A percentile compares a stretch with the other conserved stretches of the same genome.
Conservation (phyloP, 371 early-diverging fungal species). For the Mortierella sp. region DNA sequence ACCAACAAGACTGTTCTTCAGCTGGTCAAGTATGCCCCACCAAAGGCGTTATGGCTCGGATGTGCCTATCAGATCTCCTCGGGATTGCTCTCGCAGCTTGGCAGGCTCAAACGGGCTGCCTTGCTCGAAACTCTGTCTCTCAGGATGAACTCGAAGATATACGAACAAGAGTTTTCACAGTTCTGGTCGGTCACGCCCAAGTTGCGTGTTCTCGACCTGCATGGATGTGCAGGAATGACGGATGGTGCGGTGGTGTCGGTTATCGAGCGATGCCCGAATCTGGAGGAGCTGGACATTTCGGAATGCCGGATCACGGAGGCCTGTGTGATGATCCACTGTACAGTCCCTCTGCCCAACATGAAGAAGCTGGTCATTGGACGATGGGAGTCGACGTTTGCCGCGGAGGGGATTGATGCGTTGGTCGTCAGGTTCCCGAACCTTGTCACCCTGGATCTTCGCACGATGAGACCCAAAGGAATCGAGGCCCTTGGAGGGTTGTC, state of each 20-base stretch:
- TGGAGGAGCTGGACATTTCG: conserved; percentile 51
- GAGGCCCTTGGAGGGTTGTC: conserved; percentile 34
- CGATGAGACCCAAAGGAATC: conserved; percentile 31
- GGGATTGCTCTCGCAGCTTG: conserved; percentile 26
- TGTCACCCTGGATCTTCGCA: conserved; percentile 32
- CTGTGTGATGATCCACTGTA: conserved; percentile 23
- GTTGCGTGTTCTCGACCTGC: conserved; percentile 34
- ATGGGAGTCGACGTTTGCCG: conserved; percentile 20
- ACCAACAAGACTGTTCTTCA: conserved; percentile 37
- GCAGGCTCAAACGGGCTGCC: conserved; percentile 22
- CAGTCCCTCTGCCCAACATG: conserved; percentile 21
- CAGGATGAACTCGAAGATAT: conserved; percentile 31
- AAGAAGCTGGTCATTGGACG: conserved; percentile 41
- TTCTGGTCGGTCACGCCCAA: conserved; percentile 45
- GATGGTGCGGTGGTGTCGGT: conserved; percentile 23
- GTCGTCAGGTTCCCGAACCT: conserved; percentile 38
- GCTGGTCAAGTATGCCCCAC: conserved; percentile 28
- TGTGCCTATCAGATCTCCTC: conserved; percentile 29
- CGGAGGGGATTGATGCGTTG: conserved; percentile 36
- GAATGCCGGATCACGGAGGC: conserved; percentile 34
- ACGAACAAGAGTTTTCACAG: conserved; percentile 30
- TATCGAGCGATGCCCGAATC: conserved; percentile 33
- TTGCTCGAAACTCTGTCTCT: conserved; percentile 28
- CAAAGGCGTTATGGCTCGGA: conserved; percentile 37
- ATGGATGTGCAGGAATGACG: conserved; percentile 29